phyloP scores from a whole-genome alignment of 2,329 filamentous ascomycete genomes.

The Trichophyton equinum region DNA sequence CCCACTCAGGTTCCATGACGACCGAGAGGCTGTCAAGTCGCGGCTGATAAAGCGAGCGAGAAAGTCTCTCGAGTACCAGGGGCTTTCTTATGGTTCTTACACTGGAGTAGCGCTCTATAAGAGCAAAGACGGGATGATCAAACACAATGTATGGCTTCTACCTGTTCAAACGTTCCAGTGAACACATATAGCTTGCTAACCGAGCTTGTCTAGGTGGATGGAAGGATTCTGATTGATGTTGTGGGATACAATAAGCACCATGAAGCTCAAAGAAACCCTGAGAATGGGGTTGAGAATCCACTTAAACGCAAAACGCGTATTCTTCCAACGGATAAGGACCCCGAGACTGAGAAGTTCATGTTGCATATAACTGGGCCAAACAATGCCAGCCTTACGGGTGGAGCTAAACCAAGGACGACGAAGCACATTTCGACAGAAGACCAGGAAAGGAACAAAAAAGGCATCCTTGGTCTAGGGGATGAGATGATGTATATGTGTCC shows the following conservation, averaged over 20 bases:
- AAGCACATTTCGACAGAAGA: slow-evolving; percentile 14
- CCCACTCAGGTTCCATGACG: slow-evolving; percentile 26
- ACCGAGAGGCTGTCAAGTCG: slow-evolving; percentile 20
- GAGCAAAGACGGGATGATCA: slow-evolving; percentile 8
- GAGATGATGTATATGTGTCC: slow-evolving; percentile 32
- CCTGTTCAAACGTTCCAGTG: too few relatives aligned
- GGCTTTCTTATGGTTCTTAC: slow-evolving; percentile 33
- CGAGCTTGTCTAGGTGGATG: slow-evolving; percentile 30
- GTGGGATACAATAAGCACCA: slow-evolving; percentile 35
- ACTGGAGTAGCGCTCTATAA: slow-evolving; percentile 29
- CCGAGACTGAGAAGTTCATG: not conserved
- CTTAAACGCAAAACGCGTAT: not conserved
- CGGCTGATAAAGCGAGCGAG: slow-evolving; percentile 26
- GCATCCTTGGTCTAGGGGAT: slow-evolving; percentile 29
- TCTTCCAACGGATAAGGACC: not conserved
- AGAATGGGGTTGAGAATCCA: not conserved
- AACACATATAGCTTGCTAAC: not conserved
- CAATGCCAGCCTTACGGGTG: not conserved
- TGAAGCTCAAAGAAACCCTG: slow-evolving; percentile 12
- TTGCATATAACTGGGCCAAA: not conserved
- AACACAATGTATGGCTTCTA: not conserved
- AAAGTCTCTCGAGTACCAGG: slow-evolving; percentile 33
- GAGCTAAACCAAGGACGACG: not conserved
- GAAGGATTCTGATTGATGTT: slow-evolving; percentile 32
- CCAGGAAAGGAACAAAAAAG: slow-evolving; percentile 28